phyloP scores from a whole-genome alignment of 139 green algal species.

The Picochlorum costavermella region DNA sequence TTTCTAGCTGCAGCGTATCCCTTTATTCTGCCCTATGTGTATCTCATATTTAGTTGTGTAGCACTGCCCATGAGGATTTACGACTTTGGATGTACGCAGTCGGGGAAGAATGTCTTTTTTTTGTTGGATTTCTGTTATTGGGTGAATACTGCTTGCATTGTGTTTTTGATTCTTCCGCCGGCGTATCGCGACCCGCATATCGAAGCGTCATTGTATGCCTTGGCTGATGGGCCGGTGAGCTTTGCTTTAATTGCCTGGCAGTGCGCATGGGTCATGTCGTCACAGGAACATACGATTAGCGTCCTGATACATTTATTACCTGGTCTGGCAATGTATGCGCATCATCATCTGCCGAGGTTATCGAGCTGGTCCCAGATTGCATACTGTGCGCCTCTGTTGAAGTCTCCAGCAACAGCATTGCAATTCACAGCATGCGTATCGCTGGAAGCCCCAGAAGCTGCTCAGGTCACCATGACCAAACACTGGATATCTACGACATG shows the following conservation, averaged over 20 bases:
- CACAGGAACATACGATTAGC: conserved; percentile 35
- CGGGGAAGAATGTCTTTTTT: conserved; percentile 27
- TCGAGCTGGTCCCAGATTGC: not conserved
- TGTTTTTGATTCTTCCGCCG: conserved; percentile 23
- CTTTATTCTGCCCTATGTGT: conserved; percentile 30
- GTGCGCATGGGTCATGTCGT: conserved; percentile 49
- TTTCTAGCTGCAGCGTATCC: conserved; percentile 23
- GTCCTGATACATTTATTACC: conserved; percentile 59
- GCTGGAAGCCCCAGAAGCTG: not conserved
- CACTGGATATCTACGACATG: not conserved
- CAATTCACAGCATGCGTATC: not conserved
- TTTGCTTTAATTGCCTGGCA: conserved; percentile 48
- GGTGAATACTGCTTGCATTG: conserved; percentile 23
- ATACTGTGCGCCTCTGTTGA: not conserved
- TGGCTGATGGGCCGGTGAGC: conserved; percentile 46
- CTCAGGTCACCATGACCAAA: not conserved
- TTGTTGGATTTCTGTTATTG: conserved; percentile 56
- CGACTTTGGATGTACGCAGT: conserved; percentile 20
- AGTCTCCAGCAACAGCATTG: not conserved
- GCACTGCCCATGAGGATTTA: conserved; percentile 32
- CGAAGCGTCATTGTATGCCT: conserved; percentile 29
- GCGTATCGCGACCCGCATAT: conserved; percentile 10
- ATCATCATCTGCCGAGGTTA: conserved; percentile 23
- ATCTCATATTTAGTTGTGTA: conserved; percentile 31
- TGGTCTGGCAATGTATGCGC: conserved; percentile 48